phyloP scores from a whole-genome alignment of 2,329 filamentous ascomycete genomes.

The Tympanopsis confertula region DNA sequence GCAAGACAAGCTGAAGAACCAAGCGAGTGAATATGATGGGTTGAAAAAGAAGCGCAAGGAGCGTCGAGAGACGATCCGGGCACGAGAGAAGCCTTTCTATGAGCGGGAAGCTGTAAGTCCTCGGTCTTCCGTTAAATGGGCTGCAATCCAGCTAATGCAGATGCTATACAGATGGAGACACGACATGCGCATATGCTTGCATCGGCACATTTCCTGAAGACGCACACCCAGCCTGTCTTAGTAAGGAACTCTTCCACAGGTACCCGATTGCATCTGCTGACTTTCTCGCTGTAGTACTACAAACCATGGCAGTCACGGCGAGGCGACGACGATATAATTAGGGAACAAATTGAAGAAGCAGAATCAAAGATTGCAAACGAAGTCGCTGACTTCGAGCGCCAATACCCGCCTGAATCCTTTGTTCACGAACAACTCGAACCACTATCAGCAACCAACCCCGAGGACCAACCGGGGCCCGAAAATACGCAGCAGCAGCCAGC shows the following conservation, averaged over 20 bases:
- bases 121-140: background rate
- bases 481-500: too few relatives aligned
- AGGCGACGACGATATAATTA: constrained; percentile 60
- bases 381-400: constrained; percentile 42
- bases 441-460: too few relatives aligned
- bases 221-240: constrained; percentile 58
- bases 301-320: constrained; percentile 66
- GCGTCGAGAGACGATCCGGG: constrained; percentile 46
- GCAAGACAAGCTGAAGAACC: constrained; percentile 62
- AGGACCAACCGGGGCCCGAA: too few relatives aligned
- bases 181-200: constrained; percentile 63
- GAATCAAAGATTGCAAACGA: constrained; percentile 56
- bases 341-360: constrained; percentile 55
- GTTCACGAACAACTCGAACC: too few relatives aligned
- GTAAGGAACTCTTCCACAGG: constrained; percentile 38
- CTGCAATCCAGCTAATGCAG: constrained; percentile 10
- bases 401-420: background rate
- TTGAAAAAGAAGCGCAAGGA: constrained; percentile 54
- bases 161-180: constrained; percentile 50
- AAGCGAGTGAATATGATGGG: constrained; percentile 61
- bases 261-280: background rate
- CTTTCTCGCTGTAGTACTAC: constrained; percentile 52
- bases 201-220: constrained; percentile 63
- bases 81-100: constrained; percentile 60
- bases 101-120: constrained; percentile 64